phyloP scores from a whole-genome alignment of 768 basidiomycete genomes.

The Clitopilus passeckerianus region DNA sequence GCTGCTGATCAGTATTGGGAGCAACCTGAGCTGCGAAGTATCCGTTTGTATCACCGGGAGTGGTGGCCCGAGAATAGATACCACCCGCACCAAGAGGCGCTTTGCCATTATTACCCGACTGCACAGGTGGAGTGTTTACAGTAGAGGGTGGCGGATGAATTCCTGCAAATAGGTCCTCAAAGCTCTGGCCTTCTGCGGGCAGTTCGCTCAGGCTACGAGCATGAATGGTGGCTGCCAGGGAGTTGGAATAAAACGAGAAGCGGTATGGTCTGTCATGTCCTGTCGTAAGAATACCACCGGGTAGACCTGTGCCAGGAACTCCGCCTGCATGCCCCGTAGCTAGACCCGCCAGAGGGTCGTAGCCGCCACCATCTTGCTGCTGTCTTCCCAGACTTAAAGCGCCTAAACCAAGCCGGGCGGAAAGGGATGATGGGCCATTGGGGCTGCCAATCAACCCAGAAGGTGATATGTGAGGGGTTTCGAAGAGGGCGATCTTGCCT shows the following conservation, averaged over 20 bases:
- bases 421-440: not conserved
- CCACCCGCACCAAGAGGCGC: not conserved
- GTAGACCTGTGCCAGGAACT: constrained; percentile 10
- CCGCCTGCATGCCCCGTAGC: not conserved
- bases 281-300: constrained; percentile 35
- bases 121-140: not conserved
- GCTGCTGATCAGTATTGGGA: not conserved
- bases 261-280: constrained; percentile 89
- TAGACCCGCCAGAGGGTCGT: constrained; percentile 15
- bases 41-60: not conserved
- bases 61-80: not conserved
- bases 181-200: constrained; percentile 89
- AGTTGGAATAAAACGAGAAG: constrained; percentile 98
- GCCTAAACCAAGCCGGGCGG: not conserved
- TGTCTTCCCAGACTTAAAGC: not conserved
- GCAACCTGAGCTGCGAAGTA: constrained; percentile 1
- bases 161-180: constrained; percentile 84
- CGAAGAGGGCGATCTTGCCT: constrained; percentile 92
- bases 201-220: constrained; percentile 89
- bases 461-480: constrained; percentile 47
- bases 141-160: constrained; percentile 13
- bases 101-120: not conserved
- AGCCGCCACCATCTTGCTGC: not conserved
- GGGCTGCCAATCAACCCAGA: constrained; percentile 14
- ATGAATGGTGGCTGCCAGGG: constrained; percentile 89